These are phyloP conservation scores for Microbotryomycetes sp. DNA, from an alignment of 1,284 basidiomycete genomes.

Conservation along the genomic window DNA sequence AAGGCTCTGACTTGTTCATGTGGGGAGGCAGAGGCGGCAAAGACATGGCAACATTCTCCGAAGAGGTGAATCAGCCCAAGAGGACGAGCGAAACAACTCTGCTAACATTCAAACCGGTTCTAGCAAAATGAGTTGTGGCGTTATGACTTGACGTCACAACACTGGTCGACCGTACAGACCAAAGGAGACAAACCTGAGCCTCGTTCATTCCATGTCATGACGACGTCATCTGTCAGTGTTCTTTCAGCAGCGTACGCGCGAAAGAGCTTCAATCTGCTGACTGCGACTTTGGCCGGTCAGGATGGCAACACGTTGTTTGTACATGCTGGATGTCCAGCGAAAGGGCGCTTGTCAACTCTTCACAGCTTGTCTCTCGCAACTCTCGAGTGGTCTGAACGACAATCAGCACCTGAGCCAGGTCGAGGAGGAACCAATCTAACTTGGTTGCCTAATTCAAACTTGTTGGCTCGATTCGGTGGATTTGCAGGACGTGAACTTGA, in stretches of 20 bases:
- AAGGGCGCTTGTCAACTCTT: constrained; percentile 42
- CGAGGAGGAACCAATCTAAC: constrained; percentile 45
- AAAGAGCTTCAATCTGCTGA: neutral
- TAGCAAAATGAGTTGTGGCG: constrained; percentile 23
- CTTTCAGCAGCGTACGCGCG: neutral
- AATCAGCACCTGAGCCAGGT: constrained; percentile 44
- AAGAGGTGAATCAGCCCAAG: constrained; percentile 7
- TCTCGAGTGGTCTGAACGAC: constrained; percentile 41
- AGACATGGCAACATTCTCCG: constrained; percentile 44
- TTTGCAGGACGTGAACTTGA: constrained; percentile 44
- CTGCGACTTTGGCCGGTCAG: constrained; percentile 36
- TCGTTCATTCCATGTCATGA: constrained; percentile 41
- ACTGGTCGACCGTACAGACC: constrained; percentile 37
- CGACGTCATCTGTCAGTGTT: constrained; percentile 33
- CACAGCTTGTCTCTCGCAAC: constrained; percentile 44
- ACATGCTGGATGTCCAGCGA: constrained; percentile 47
- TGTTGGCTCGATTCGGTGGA: constrained; percentile 37
- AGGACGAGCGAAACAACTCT: too few species aligned
- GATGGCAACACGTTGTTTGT: constrained; percentile 43
- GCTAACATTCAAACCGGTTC: too few species aligned
- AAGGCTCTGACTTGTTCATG: constrained; percentile 44
- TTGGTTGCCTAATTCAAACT: constrained; percentile 14
- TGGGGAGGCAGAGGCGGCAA: constrained; percentile 49
- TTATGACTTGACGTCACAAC: constrained; percentile 16
- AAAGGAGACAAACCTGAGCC: constrained; percentile 37